Conservation (phyloP, 2,329 filamentous ascomycete genomes). For the Hypoxylon sp. region DNA sequence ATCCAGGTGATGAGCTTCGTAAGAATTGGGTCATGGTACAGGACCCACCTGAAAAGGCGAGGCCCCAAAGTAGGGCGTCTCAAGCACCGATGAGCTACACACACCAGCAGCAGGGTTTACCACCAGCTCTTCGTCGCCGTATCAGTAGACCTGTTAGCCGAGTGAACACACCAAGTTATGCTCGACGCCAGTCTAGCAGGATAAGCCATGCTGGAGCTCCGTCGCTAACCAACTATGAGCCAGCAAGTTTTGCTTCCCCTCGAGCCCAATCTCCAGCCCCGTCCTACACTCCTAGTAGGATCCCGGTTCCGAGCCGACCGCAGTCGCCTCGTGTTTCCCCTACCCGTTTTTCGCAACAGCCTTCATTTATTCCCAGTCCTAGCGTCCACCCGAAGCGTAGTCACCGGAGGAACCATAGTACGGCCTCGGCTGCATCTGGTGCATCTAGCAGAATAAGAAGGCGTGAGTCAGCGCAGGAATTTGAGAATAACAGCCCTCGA, state of each 20-base stretch:
- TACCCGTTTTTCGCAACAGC: slow-evolving; percentile 43
- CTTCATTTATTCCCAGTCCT: slow-evolving; percentile 52
- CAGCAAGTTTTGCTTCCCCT: slow-evolving; percentile 69
- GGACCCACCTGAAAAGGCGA: slow-evolving; percentile 53
- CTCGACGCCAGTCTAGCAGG: slow-evolving; percentile 57
- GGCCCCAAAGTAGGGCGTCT: slow-evolving; percentile 45
- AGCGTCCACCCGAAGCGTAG: slow-evolving; percentile 47
- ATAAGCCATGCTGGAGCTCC: slow-evolving; percentile 66
- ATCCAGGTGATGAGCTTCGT: slow-evolving; percentile 67
- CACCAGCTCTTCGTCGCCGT: slow-evolving; percentile 57
- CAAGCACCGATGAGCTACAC: slow-evolving; percentile 46
- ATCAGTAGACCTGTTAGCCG: slow-evolving; percentile 62
- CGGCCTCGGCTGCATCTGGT: slow-evolving; percentile 59
- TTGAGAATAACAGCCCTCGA: slow-evolving; percentile 63
- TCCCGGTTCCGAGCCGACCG: slow-evolving; percentile 57
- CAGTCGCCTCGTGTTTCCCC: slow-evolving; percentile 49
- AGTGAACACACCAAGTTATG: slow-evolving; percentile 51
- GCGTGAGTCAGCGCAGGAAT: slow-evolving; percentile 45
- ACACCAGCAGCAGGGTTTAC: slow-evolving; percentile 54
- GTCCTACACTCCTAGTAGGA: slow-evolving; percentile 58
- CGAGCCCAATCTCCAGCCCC: slow-evolving; percentile 58
- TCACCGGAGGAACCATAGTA: slow-evolving; percentile 64
- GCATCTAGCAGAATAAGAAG: slow-evolving; percentile 45
- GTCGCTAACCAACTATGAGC: slow-evolving; percentile 57
- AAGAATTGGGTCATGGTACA: slow-evolving; percentile 81